Evolutionary conservation across 192 early-diverging fungal genomes (phyloP).

Genomic region (Rhizophagus clarus): DNA sequence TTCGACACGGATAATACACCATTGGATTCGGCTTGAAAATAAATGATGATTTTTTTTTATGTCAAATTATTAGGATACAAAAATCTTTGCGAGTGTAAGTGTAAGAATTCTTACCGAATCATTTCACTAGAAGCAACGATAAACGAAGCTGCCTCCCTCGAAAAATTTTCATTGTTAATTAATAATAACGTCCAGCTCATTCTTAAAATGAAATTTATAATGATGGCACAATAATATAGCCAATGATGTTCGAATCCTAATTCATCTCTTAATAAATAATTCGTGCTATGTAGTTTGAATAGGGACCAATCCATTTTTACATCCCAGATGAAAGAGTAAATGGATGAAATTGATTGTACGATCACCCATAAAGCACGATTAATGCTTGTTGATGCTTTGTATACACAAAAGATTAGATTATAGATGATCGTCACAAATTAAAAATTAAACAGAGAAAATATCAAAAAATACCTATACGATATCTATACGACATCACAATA

Average conservation of each 20-base stretch:
- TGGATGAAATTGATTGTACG: slow-evolving; percentile 48
- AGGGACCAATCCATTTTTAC: slow-evolving; percentile 68
- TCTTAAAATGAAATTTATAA: slow-evolving; percentile 63
- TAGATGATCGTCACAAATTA: neutral
- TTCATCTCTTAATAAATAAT: slow-evolving; percentile 60
- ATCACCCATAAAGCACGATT: slow-evolving; percentile 41
- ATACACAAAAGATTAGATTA: no score
- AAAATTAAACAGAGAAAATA: neutral
- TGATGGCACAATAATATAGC: slow-evolving; percentile 71
- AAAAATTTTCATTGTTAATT: neutral
- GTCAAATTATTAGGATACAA: neutral
- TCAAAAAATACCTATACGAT: slow-evolving; percentile 29
- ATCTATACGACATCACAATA: slow-evolving; percentile 48
- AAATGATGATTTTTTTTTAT: neutral
- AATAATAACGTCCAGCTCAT: slow-evolving; percentile 63
- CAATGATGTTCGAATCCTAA: slow-evolving; percentile 52
- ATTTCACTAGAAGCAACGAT: slow-evolving; percentile 35
- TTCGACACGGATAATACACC: slow-evolving; percentile 85
- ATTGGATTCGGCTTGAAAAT: slow-evolving; percentile 59
- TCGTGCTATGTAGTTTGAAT: slow-evolving; percentile 49
- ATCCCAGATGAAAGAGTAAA: slow-evolving; percentile 63
- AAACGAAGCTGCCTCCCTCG: slow-evolving; percentile 10
- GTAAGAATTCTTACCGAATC: slow-evolving; percentile 33
- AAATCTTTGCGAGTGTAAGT: neutral
- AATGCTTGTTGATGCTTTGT: no score